Evolutionary conservation across 2,329 filamentous ascomycete genomes (phyloP), one percentile per base, ranked within the genome.

Genomic region (Scedosporium minutisporum): DNA sequence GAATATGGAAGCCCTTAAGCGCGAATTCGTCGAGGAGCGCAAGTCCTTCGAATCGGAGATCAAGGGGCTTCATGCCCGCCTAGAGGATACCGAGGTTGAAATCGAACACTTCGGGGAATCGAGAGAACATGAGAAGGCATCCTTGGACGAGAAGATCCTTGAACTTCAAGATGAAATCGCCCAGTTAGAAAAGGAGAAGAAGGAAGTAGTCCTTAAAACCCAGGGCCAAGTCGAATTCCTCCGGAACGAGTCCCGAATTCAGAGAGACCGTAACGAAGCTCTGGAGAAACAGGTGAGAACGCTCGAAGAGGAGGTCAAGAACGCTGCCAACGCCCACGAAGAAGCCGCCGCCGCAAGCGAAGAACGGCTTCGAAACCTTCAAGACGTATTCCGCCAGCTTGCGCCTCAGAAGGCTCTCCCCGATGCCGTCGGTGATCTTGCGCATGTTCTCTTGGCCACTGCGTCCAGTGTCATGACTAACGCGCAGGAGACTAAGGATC

Each of bases 21-120:
- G 86, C 27, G 95, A 97, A 70, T 97, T 96, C 67, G 81, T 89
- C 42, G 86, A 87, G 59, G 93, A 97, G 73, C 86, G 95, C 46
- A 91, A 89, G 69, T 89, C 87, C 9, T 79, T 97, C 0, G 90
- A 96, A 68, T 81, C 85, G 16, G 93, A 97, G 71, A 87, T 95
- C 63, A 88, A 87, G 67, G 82, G 84, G 14, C 82, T 93, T 63
- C 93, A 89, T 70, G 80, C 87, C 62, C 89, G 87, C 61, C 79
- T 95, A 0, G 95, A 97, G 71, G 91, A 97, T 68, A 83, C 89
- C 5, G 95, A 99, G 74, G 93, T 97, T 69, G 93, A 96, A 70
- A 84, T 97, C 60, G 93, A 97, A 68, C 84, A 91, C 64, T 84
- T 93, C 62, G 82, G 91, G 51, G 91, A 91, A 68, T 92, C 89